Conservation (phyloP, 768 basidiomycete species). For the Tylopilus subfusipes region DNA sequence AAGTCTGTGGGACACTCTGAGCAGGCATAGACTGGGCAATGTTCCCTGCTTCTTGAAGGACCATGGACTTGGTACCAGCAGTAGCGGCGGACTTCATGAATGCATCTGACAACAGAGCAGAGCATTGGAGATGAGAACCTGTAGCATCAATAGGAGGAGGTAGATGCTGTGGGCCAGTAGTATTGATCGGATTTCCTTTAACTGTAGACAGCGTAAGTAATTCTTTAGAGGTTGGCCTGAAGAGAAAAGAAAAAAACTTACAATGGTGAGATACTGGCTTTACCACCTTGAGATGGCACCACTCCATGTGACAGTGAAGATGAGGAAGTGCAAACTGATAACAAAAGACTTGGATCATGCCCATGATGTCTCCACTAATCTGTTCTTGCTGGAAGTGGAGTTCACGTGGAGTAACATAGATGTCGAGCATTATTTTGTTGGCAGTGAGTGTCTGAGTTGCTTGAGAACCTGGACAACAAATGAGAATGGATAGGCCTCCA, state of each 20-base stretch:
- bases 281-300: background rate
- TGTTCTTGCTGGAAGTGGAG: background rate
- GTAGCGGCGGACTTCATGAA: too few species aligned
- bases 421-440: background rate
- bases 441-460: background rate
- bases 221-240: too few species aligned
- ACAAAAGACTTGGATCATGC: background rate
- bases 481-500: background rate
- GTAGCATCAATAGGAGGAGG: too few species aligned
- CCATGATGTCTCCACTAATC: background rate
- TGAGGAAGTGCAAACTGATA: background rate
- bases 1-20: too few species aligned
- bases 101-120: too few species aligned
- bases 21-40: too few species aligned
- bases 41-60: too few species aligned
- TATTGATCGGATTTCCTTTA: too few species aligned
- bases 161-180: too few species aligned
- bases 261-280: background rate
- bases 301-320: background rate
- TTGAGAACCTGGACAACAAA: background rate
- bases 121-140: too few species aligned
- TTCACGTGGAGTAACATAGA: background rate
- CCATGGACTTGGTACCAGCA: too few species aligned
- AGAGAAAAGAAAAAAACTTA: background rate
- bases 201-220: too few species aligned